Conservation (phyloP, 148 eudicot species). For the Nepenthes mirabilis region DNA sequence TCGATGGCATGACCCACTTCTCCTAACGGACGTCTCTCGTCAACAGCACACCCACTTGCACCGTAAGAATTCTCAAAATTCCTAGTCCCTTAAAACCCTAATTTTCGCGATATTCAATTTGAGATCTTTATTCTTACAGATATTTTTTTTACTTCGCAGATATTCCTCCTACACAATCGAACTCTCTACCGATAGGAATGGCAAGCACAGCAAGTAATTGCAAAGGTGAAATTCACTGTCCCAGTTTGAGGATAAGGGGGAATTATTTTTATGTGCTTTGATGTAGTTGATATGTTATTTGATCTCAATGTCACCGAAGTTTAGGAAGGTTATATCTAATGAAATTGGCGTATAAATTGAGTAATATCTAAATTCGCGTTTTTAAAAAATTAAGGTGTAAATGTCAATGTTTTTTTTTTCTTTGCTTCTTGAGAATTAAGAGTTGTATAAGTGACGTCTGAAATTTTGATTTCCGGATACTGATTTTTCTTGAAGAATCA, state of each 20-base stretch:
- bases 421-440: too few species aligned
- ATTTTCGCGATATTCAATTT: background rate
- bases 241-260: background rate
- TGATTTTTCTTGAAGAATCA: too few species aligned
- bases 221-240: too few species aligned
- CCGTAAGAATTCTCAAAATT: conserved; percentile 13
- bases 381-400: too few species aligned
- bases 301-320: too few species aligned
- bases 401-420: too few species aligned
- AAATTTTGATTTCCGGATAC: too few species aligned
- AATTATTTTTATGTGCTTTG: background rate
- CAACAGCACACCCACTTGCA: conserved; percentile 22
- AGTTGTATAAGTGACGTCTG: too few species aligned
- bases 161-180: background rate
- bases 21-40: conserved; percentile 60
- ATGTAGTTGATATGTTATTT: background rate
- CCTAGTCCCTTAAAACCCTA: background rate
- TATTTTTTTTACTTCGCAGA: background rate
- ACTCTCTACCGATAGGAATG: conserved; percentile 2
- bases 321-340: too few species aligned
- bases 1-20: conserved; percentile 77
- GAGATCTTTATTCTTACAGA: background rate
- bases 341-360: too few species aligned
- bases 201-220: conserved; percentile 2
- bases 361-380: background rate